Conservation (phyloP, 306 rosid species). For the Vachellia collinsii region DNA sequence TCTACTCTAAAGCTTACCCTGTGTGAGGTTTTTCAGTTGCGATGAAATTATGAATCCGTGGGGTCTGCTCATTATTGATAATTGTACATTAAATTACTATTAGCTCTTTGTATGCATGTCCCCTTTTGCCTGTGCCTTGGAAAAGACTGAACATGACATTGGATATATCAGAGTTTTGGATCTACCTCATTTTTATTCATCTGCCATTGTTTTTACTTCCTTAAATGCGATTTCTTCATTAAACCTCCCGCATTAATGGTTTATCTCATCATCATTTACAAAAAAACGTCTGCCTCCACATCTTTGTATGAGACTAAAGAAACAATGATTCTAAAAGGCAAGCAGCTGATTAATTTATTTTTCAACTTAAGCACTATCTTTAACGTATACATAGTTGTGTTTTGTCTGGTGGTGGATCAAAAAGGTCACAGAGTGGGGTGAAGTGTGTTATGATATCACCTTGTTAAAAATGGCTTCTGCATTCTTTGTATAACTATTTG, state of each 20-base stretch:
- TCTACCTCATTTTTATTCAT: neutral
- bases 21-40: conserved; percentile 3
- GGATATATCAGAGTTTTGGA: neutral
- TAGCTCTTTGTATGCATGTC: neutral
- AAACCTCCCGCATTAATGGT: neutral
- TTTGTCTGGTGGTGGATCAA: too few relatives aligned
- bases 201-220: neutral
- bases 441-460: too few relatives aligned
- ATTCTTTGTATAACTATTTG: too few relatives aligned
- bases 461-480: too few relatives aligned
- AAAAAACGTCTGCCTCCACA: too few relatives aligned
- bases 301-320: too few relatives aligned
- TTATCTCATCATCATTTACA: too few relatives aligned
- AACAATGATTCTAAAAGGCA: too few relatives aligned
- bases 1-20: conserved; percentile 6
- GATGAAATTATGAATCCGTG: conserved; percentile 30
- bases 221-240: neutral
- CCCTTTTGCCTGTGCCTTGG: conserved; percentile 36
- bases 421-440: too few relatives aligned
- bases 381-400: too few relatives aligned
- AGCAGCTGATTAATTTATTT: too few relatives aligned
- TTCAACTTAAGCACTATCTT: too few relatives aligned
- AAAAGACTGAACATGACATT: conserved; percentile 45
- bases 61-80: conserved; percentile 45
- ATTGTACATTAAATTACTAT: neutral